Base-by-base conservation (phyloP, 140 eudicot genomes). In the Artemisia princeps region DNA sequence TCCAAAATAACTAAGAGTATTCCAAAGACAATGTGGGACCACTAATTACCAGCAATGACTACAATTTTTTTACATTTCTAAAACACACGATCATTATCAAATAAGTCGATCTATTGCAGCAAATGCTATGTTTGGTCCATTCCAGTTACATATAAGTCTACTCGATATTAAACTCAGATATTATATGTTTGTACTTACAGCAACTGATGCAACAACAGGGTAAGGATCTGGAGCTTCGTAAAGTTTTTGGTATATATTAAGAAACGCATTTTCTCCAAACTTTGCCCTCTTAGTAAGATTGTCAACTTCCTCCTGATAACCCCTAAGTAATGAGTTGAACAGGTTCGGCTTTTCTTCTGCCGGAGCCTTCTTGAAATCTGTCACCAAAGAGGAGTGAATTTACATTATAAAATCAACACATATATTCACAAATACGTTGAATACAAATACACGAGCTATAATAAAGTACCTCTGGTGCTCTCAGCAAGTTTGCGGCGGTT, bases 171-270 rank as follows among this genome's bases (percentile, higher is more conserved):
- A 13, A 30, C 22, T 23, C 4, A 40, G 23, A 37, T 60, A 69
- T 23, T 48, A 50, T 15, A 60, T 60, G 51, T 40, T 13, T 50
- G 58, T 48, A 84, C 95, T 87, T 75, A 90, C 97, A 60, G 95
- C 82, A 60, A 87, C 73, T 52, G 97, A 91, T 72, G 86, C 80
- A 67, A 91, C 81, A 76, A 84, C 82, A 10, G 95, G 95, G 67
- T 84, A 91, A 68, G 97, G 97, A 79, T 91, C 97, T 24, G 92
- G 96, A 70, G 97, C 97, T 78, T 91, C 97, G 45, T 91, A 91
- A 44, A 91, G 96, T 73, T 91, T 91, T 80, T 91, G 97, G 74
- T 91, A 91, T 26, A 91, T 87, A 67, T 87, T 91, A 61, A 91
- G 96, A 51, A 91, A 91, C 50, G 97, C 96, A 91, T 91, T 91